Evolutionary conservation across 495 filamentous ascomycete genomes (phyloP).

Genomic region (Penicillium mononematosum): DNA sequence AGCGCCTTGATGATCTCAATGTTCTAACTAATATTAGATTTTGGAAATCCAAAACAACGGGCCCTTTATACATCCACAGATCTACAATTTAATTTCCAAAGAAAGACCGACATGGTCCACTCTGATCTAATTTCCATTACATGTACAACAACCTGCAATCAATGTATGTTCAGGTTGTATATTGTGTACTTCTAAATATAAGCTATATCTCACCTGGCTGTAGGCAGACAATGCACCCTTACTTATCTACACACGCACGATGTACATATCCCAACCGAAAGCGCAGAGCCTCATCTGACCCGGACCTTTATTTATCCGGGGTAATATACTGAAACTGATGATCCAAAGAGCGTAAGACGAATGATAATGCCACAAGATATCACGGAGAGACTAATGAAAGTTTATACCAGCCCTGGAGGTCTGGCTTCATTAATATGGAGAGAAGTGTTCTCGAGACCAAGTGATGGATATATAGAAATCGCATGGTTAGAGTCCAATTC

Average conservation of each 20-base stretch:
- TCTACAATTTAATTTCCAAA: neutral
- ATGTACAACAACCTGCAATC: neutral
- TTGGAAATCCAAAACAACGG: neutral
- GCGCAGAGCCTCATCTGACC: neutral
- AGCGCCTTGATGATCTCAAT: slow-evolving; percentile 3
- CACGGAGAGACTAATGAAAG: neutral
- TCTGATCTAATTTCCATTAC: neutral
- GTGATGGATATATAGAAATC: too few species aligned
- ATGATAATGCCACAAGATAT: neutral
- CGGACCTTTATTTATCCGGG: neutral
- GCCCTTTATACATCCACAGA: neutral
- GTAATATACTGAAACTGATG: neutral
- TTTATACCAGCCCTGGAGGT: too few species aligned
- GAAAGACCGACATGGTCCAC: neutral
- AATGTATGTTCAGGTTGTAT: too few species aligned
- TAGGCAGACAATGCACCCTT: neutral
- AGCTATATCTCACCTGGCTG: neutral
- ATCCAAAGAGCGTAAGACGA: neutral
- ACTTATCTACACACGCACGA: too few species aligned
- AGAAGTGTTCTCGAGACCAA: too few species aligned
- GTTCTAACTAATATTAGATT: neutral
- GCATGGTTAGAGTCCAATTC: too few species aligned
- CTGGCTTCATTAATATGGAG: too few species aligned
- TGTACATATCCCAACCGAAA: too few species aligned
- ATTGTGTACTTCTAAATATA: neutral